Percentiles rank a stretch among this genome's conserved stretches.
phyloP scores from a whole-genome alignment of 2,329 filamentous ascomycete species.

The Pezicula radicicola region DNA sequence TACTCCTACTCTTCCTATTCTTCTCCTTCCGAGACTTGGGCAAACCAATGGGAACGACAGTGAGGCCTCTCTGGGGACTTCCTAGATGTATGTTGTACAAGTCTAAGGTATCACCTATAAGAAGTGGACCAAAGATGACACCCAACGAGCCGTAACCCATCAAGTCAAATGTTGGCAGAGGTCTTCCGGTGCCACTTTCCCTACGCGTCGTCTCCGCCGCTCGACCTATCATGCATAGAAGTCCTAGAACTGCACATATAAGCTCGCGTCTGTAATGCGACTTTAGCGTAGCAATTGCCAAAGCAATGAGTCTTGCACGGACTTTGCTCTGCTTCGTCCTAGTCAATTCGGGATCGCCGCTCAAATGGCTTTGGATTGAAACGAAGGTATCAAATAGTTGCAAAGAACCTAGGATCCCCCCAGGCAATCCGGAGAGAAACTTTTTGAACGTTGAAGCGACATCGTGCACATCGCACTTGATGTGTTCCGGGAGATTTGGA shows the following conservation, averaged over 20 bases:
- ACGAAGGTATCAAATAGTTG: constrained; percentile 60
- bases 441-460: constrained; percentile 66
- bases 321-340: constrained; percentile 53
- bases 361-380: constrained; percentile 55
- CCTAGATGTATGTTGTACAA: constrained; percentile 37
- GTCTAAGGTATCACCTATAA: constrained; percentile 56
- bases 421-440: constrained; percentile 59
- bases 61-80: constrained; percentile 21
- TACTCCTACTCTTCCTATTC: constrained; percentile 28
- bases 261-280: constrained; percentile 60
- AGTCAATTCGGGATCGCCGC: constrained; percentile 47
- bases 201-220: constrained; percentile 50
- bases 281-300: constrained; percentile 57
- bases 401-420: constrained; percentile 63
- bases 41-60: constrained; percentile 28
- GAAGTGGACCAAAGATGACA: constrained; percentile 62
- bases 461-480: constrained; percentile 59
- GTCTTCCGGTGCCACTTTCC: constrained; percentile 48
- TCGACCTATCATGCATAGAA: constrained; percentile 59
- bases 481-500: constrained; percentile 57
- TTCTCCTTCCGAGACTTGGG: constrained; percentile 41
- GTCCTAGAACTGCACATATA: constrained; percentile 64
- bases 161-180: constrained; percentile 52
- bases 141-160: constrained; percentile 64
- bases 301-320: constrained; percentile 61